Percentiles rank a stretch among this genome's conserved stretches.
These are phyloP conservation scores for Mucor velutinosus DNA, from an alignment of 371 early-diverging fungal genomes.

Conservation along the genomic window DNA sequence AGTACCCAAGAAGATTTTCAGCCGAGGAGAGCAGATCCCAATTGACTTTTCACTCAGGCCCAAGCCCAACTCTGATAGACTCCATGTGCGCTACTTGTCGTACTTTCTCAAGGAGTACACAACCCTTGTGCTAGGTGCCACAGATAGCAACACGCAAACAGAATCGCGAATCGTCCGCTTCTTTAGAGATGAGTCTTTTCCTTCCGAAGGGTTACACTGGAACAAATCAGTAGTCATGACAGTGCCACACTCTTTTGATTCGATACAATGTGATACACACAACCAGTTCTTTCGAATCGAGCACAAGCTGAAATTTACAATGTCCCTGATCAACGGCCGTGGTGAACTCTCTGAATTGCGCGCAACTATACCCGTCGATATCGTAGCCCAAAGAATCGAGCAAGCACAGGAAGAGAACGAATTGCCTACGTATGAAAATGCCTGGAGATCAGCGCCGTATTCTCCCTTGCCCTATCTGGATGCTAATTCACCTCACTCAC, in stretches of 20 bases:
- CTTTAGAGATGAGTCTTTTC: constrained; percentile 32
- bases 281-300: constrained; percentile 33
- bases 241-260: constrained; percentile 27
- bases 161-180: constrained; percentile 44
- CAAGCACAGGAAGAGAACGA: constrained; percentile 12
- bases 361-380: constrained; percentile 34
- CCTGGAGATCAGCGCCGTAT: constrained; percentile 23
- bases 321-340: constrained; percentile 31
- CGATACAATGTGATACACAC: constrained; percentile 31
- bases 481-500: constrained; percentile 16
- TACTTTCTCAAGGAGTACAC: constrained; percentile 47
- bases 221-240: constrained; percentile 23
- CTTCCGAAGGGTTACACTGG: constrained; percentile 25
- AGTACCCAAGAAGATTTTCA: constrained; percentile 21
- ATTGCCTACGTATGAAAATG: constrained; percentile 41
- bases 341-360: constrained; percentile 36
- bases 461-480: constrained; percentile 10
- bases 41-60: constrained; percentile 32
- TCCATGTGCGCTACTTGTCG: constrained; percentile 34
- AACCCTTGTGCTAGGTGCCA: constrained; percentile 16
- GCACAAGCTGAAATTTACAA: constrained; percentile 41
- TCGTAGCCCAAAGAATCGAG: constrained; percentile 12
- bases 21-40: constrained; percentile 38
- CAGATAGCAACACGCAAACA: constrained; percentile 8
- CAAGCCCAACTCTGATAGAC: constrained; percentile 8